Evolutionary conservation across 2,329 filamentous ascomycete genomes (phyloP).

Genomic region (Aspergillus sp.): DNA sequence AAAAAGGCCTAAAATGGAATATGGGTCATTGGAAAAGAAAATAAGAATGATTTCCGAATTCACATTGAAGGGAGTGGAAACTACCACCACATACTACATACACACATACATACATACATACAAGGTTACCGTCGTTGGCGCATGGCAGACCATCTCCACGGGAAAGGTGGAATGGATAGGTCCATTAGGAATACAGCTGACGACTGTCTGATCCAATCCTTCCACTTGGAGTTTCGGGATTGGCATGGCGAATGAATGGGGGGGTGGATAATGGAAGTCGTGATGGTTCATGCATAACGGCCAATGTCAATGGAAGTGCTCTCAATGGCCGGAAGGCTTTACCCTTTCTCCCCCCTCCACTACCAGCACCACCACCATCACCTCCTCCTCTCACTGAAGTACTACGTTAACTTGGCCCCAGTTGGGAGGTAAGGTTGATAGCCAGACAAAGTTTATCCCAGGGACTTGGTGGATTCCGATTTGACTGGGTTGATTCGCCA

Average conservation of each 20-base stretch:
- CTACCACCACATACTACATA: too few species aligned
- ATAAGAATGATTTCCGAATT: too few species aligned
- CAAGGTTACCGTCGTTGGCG: too few species aligned
- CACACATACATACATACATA: too few species aligned
- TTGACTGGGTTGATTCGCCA: constrained; percentile 1
- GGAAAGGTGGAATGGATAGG: constrained; percentile 19
- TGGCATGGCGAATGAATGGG: constrained; percentile 4
- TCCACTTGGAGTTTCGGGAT: background rate
- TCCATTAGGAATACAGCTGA: constrained; percentile 20
- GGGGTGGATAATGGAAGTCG: background rate
- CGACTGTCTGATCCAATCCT: constrained; percentile 11
- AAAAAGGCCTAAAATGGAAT: too few species aligned
- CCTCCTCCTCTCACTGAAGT: too few species aligned
- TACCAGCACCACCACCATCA: background rate
- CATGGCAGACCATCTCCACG: background rate
- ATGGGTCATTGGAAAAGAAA: too few species aligned
- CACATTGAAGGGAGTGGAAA: too few species aligned
- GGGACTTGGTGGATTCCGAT: constrained; percentile 1
- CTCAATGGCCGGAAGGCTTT: constrained; percentile 6
- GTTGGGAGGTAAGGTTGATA: constrained; percentile 12
- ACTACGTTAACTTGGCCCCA: background rate
- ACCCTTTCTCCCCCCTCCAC: background rate
- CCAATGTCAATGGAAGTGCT: constrained; percentile 8
- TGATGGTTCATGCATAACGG: constrained; percentile 19
- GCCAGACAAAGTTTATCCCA: constrained; percentile 13